Percentiles rank a stretch among this genome's conserved stretches.
These are phyloP conservation scores for Populus alba DNA, from an alignment of 345 rosid genomes.

Conservation along the genomic window DNA sequence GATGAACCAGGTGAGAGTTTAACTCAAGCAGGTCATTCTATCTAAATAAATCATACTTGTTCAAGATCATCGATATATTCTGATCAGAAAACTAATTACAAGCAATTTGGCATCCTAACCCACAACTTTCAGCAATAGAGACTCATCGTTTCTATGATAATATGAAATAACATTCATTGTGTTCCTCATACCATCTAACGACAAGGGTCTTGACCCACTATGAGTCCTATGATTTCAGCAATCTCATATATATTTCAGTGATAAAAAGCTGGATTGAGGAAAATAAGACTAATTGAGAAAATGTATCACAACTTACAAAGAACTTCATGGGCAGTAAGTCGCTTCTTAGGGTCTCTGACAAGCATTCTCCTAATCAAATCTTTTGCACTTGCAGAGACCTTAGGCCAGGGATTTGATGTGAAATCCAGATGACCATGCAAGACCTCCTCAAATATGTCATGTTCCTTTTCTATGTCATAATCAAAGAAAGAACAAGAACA, in stretches of 20 bases:
- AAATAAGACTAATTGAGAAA: not conserved
- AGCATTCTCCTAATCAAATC: slow-evolving; percentile 83
- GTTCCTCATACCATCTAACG: not conserved
- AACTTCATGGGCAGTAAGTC: slow-evolving; percentile 76
- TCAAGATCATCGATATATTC: not conserved
- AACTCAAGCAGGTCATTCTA: not conserved
- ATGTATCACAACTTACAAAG: slow-evolving; percentile 47
- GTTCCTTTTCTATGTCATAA: slow-evolving; percentile 57
- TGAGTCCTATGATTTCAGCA: not conserved
- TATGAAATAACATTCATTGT: not conserved
- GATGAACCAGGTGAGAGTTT: not conserved
- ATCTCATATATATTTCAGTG: not conserved
- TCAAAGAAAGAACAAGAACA: not conserved
- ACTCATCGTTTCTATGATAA: not conserved
- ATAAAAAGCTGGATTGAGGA: not conserved
- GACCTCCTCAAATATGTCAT: slow-evolving; percentile 77
- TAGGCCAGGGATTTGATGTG: slow-evolving; percentile 85
- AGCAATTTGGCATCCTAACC: not conserved
- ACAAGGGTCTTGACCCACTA: not conserved
- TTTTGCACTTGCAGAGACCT: slow-evolving; percentile 71
- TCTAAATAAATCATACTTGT: not conserved
- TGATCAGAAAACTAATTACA: not conserved
- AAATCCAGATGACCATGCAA: slow-evolving; percentile 73
- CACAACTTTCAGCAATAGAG: not conserved
- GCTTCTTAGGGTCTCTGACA: slow-evolving; percentile 52